Base-by-base conservation (phyloP, 495 filamentous ascomycete genomes). In the Articulospora tetracladia region DNA sequence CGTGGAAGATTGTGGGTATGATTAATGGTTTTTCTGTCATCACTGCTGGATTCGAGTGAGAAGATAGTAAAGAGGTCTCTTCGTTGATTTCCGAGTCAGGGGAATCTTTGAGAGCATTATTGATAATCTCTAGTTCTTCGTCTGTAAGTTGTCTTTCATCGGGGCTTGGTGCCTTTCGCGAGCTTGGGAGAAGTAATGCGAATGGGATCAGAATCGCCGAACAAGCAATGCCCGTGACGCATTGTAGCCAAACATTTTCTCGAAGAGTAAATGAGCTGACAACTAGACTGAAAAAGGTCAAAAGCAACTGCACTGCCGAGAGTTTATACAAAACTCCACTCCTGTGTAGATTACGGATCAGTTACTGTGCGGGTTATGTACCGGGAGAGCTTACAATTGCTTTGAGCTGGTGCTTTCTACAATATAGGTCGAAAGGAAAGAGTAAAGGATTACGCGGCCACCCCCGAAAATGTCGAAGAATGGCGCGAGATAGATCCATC, bases 231-330 rank as follows among this genome's bases (percentile, higher is more conserved):
- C 57, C 57, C 2, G 53, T 44, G 22, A 59, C 24, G 22, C 57
- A 59, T 24, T 41, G 57, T 1, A 59, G 13, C 57, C 57, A 59
- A 24, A 59, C 57, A 23, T 59, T 41, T 22, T 32, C 27, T 17
- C 57, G 57, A 13, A 59, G 57, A 27, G 52, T 48, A 24, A 36
- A 59, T 19, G 57, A 53, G 32, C 57, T 59, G 7, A 59, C 20
- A 7, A 12, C n/a, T 26, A 59, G 51, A 2, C 22, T 49, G 6
- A 52, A 26, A 17, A 58, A 58, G 19, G 2, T 27, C 27, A 52
- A 48, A 1, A 59, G 12, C 4, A 59, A 8, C 46, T 26, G 23
- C 1, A 20, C 20, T 44, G 57, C 57, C 13, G 47, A 53, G 12
- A 59, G 4, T 34, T 47, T 59, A 22, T 53, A 59, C n/a, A 53